Evolutionary conservation across 1,284 basidiomycete species (phyloP), one percentile per base, ranked within the genome.

Genomic region (Pholiota adiposa): DNA sequence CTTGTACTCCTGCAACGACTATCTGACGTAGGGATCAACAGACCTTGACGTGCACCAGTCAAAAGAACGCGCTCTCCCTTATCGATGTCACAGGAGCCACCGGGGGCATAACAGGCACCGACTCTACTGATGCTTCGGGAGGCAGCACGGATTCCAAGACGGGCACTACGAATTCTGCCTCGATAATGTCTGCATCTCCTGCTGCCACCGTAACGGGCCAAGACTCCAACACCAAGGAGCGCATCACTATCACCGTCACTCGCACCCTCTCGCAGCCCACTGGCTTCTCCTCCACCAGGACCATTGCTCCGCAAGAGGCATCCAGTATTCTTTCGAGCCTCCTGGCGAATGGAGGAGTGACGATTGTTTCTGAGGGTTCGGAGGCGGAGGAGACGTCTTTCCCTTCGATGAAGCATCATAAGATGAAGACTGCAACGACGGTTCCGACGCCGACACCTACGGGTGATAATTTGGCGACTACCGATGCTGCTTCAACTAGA

Each of bases 41-140:
- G 83, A 65, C 69, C 21, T 59, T 84, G 19, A 70, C 72, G 3
- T 86, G 84, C 69, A 82, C 82, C 2, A 81, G 77, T 60, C 69
- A 78, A 59, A 69, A 68, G 14, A 77, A 72, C 38, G 83, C 80
- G 0, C 60, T 74, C 4, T 74, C 77, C 1, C 63, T 79, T 16
- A 80, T 86, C 54, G 56, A 73, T 11, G 74, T 79, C 2, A 73
- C 78, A 27, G 83, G 83, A 16, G 78, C 74, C 1, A 69, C 70
- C n/a, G 78, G 78, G 16, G 78, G 76, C 3, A 66, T 82, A 25
- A 71, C 73, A 12, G 73, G 74, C 12, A 63, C 71, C 49, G 69
- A 66, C 59, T 64, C 67, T 25, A 16, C 50, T n/a, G n/a, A 46
- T 21, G 29, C 33, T 23, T 44, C 53, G 29, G 18, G 51, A 29